Evolutionary conservation across 768 basidiomycete genomes (phyloP).

Genomic region (Phlegmacium glaucopus): DNA sequence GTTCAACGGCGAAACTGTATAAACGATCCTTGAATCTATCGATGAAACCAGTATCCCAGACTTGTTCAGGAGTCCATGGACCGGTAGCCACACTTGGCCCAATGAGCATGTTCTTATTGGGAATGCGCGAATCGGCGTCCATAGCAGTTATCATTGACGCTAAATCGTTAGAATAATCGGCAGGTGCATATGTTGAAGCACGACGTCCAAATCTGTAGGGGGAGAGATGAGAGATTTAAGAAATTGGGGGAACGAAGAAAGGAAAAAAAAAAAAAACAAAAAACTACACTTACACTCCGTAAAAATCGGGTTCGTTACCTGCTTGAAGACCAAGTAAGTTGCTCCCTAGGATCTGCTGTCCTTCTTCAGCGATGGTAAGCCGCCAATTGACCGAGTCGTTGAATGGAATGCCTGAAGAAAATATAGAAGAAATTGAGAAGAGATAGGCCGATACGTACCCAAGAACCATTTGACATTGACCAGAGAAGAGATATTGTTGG

Average conservation of each 20-base stretch:
- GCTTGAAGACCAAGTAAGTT: slow-evolving; percentile 66
- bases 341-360: slow-evolving; percentile 60
- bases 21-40: slow-evolving; percentile 39
- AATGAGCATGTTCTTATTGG: slow-evolving; percentile 39
- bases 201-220: slow-evolving; percentile 32
- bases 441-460: slow-evolving; percentile 26
- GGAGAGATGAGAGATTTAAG: background rate
- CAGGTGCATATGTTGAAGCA: slow-evolving; percentile 25
- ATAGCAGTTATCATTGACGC: slow-evolving; percentile 19
- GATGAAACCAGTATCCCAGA: slow-evolving; percentile 52
- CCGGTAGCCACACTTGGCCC: slow-evolving; percentile 63
- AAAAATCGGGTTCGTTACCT: slow-evolving; percentile 82
- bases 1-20: slow-evolving; percentile 49
- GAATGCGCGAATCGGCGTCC: slow-evolving; percentile 21
- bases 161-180: slow-evolving; percentile 46
- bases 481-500: slow-evolving; percentile 54
- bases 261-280: slow-evolving; percentile 5
- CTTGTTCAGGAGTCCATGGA: slow-evolving; percentile 42
- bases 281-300: slow-evolving; percentile 30
- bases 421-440: background rate
- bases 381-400: slow-evolving; percentile 56
- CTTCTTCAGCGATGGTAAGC: slow-evolving; percentile 51
- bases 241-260: no score
- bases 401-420: slow-evolving; percentile 49
- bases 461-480: slow-evolving; percentile 67